Conservation (phyloP, 306 rosid species). For the Prunus mira region DNA sequence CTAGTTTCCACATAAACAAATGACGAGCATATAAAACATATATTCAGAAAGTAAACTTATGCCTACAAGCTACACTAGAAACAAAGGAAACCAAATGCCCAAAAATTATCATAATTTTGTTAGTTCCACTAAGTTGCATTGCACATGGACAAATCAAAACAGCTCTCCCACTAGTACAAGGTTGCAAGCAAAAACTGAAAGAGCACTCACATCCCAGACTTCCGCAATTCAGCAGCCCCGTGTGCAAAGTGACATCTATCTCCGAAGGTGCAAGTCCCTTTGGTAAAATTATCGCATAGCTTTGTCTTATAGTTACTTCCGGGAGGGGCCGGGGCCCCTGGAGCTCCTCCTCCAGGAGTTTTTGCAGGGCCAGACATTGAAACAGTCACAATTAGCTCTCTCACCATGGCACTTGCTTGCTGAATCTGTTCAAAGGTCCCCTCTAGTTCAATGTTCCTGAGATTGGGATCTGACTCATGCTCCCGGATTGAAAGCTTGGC, state of each 20-base stretch:
- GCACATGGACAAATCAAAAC: conserved; percentile 30
- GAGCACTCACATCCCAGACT: conserved; percentile 39
- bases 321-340: conserved; percentile 31
- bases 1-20: neutral
- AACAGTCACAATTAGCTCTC: conserved; percentile 61
- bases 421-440: conserved; percentile 88
- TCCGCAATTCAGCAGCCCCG: conserved; percentile 79
- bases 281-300: conserved; percentile 79
- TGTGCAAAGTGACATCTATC: conserved; percentile 98
- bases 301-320: conserved; percentile 87
- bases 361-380: conserved; percentile 57
- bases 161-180: conserved; percentile 33
- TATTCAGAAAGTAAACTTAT: neutral
- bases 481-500: conserved; percentile 92
- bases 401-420: conserved; percentile 85
- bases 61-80: neutral
- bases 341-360: conserved; percentile 44
- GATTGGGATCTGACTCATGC: conserved; percentile 73
- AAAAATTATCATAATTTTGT: conserved; percentile 36
- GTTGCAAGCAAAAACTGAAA: conserved; percentile 9
- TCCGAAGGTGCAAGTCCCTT: conserved; percentile 94
- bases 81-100: conserved; percentile 21
- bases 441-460: conserved; percentile 89
- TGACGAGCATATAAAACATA: neutral
- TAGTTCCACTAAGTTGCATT: conserved; percentile 33